These are phyloP conservation scores for Neonothopanus nambi DNA, from an alignment of 1,284 basidiomycete species.

Conservation along the genomic window DNA sequence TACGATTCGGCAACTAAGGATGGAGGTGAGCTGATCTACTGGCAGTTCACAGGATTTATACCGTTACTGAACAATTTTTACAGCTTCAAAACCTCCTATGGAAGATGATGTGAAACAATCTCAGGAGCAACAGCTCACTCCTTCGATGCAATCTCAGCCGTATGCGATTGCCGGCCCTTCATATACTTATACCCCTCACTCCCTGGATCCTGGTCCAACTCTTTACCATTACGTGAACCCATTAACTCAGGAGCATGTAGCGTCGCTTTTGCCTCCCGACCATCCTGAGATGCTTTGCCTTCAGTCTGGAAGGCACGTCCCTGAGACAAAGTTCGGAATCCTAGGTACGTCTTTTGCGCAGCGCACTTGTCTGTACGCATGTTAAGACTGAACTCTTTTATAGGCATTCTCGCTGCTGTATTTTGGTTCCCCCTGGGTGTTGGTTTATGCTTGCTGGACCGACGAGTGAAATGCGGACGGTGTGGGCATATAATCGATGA, in stretches of 20 bases:
- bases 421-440: constrained; percentile 83
- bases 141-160: constrained; percentile 6
- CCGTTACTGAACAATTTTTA: neutral
- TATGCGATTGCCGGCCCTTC: constrained; percentile 22
- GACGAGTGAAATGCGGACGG: constrained; percentile 61
- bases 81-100: neutral
- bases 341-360: constrained; percentile 49
- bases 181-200: neutral
- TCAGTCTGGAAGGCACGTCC: constrained; percentile 68
- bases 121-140: neutral
- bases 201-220: constrained; percentile 7
- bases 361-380: neutral
- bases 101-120: constrained; percentile 22
- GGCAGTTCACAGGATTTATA: neutral
- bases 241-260: constrained; percentile 19
- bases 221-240: constrained; percentile 29
- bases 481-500: constrained; percentile 46
- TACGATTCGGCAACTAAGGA: constrained; percentile 36
- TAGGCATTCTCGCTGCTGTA: constrained; percentile 73
- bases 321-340: constrained; percentile 60
- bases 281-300: constrained; percentile 81
- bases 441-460: constrained; percentile 71
- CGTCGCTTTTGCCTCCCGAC: constrained; percentile 62
- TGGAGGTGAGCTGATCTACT: constrained; percentile 20
- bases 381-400: constrained; percentile 7